Conservation (phyloP, 1,139 yeast genomes). For the Blastobotrys persicus region DNA sequence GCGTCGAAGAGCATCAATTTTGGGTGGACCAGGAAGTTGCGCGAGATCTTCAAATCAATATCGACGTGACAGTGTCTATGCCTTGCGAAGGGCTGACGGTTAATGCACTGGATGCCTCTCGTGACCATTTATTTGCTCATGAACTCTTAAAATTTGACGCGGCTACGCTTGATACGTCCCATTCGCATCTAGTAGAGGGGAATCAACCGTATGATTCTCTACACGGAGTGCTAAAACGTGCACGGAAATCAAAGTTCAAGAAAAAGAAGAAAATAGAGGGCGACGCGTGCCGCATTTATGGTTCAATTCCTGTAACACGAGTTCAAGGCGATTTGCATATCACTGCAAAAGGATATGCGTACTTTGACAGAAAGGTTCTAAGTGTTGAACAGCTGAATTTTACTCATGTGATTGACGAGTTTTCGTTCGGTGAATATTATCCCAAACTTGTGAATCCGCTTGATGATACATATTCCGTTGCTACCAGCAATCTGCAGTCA, state of each 20-base stretch:
- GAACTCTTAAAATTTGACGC: conserved; percentile 56
- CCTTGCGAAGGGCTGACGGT: conserved; percentile 78
- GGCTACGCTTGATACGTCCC: conserved; percentile 19
- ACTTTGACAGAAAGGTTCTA: conserved; percentile 43
- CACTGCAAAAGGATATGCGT: conserved; percentile 69
- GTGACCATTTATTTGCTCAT: conserved; percentile 73
- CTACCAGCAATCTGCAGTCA: conserved; percentile 38
- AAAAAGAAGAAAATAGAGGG: conserved; percentile 40
- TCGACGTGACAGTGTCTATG: conserved; percentile 80
- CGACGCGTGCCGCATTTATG: conserved; percentile 87
- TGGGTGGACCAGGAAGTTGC: conserved; percentile 58
- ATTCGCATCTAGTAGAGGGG: conserved; percentile 19
- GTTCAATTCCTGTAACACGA: conserved; percentile 80
- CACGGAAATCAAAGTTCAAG: conserved; percentile 51
- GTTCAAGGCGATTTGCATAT: conserved; percentile 85
- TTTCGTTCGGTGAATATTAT: conserved; percentile 86
- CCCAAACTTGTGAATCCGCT: conserved; percentile 85
- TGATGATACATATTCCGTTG: conserved; percentile 48
- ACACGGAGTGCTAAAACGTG: conserved; percentile 27
- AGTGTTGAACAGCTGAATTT: conserved; percentile 57
- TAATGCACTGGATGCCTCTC: conserved; percentile 72
- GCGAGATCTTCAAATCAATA: conserved; percentile 62
- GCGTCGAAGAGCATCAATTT: conserved; percentile 75
- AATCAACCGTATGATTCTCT: conserved; percentile 22
- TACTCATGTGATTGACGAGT: conserved; percentile 80